Conservation (phyloP, 352 stramenopile genomes). For the Globisporangium perplexum region DNA sequence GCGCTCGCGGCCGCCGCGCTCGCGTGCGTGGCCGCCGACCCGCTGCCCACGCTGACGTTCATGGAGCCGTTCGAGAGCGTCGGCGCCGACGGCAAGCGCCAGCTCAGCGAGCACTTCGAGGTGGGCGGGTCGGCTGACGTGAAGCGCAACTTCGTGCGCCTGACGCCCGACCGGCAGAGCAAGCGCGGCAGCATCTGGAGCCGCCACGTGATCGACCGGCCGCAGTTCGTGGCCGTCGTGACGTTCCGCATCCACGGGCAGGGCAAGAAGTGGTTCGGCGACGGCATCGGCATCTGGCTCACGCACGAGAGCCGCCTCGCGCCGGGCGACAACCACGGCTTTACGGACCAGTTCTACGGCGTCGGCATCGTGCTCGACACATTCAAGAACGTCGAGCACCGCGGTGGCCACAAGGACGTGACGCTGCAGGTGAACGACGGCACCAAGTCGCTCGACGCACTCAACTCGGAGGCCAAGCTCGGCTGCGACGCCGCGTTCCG, state of each 20-base stretch:
- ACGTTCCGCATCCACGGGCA: constrained; percentile 76
- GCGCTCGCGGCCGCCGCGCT: constrained; percentile 18
- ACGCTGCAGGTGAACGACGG: constrained; percentile 77
- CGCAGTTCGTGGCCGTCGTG: constrained; percentile 56
- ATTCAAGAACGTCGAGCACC: constrained; percentile 76
- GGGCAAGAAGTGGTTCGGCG: constrained; percentile 73
- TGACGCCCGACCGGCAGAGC: constrained; percentile 78
- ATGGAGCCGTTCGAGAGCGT: constrained; percentile 59
- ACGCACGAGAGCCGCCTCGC: constrained; percentile 46
- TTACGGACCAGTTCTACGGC: constrained; percentile 62
- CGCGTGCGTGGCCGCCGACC: constrained; percentile 7
- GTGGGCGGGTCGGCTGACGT: constrained; percentile 59
- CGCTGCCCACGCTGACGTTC: constrained; percentile 34
- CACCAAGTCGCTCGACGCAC: constrained; percentile 53
- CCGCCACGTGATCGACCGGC: constrained; percentile 29
- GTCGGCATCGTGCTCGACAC: constrained; percentile 76
- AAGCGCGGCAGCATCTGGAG: constrained; percentile 75
- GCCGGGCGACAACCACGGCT: constrained; percentile 70
- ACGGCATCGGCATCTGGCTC: constrained; percentile 72
- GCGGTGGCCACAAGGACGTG: constrained; percentile 75
- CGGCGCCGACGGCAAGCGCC: constrained; percentile 38
- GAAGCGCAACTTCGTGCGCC: constrained; percentile 79
- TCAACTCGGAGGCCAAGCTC: constrained; percentile 69
- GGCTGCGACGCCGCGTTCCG: constrained; percentile 74
- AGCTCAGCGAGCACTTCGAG: constrained; percentile 53